Base-by-base conservation (phyloP, 805 yeast species). In the Yarrowia divulgata region DNA sequence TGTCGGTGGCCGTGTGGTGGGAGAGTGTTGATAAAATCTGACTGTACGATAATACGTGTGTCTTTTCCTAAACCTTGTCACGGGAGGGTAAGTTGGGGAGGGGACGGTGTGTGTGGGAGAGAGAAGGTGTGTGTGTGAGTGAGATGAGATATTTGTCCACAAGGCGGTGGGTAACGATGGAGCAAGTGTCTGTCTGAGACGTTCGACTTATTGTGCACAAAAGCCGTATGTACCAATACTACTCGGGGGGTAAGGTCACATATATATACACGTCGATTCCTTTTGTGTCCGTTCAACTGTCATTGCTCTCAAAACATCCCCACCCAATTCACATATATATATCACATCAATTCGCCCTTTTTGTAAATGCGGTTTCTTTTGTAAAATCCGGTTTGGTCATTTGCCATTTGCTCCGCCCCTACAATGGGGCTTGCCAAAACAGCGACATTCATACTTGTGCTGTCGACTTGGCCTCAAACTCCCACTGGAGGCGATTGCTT, bases 51-150 rank as follows among this genome's bases (percentile, higher is more conserved):
- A 57, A 57, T 60, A 60, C 66, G 66, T 60, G 66, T 60, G 66
- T 60, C 29, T 60, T 60, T 60, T 45, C 54, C 52, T 32, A 60
- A 60, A 60, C 66, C 66, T 60, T 60, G 66, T 60, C 66, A 45
- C 66, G 42, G 66, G 14, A 18, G 66, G 66, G 66, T 60, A 60
- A 60, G 66, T 60, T 60, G 66, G 66, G 66, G 66, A 60, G 66
- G 66, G 52, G 66, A 60, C 40, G 34, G 66, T 45, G 49, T 40
- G 45, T 4, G n/a, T 14, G 37, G 8, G 37, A 34, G 37, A 23
- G 4, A 23, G 66, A 60, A 40, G 34, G 66, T 45, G 49, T 40
- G 45, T 4, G 7, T 2, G 8, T 7, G 37, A 2, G 37, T 40
- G 60, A 29, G 40, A 39, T 57, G 63, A 57, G 63, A 57, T 48